Percentiles rank a stretch among this genome's conserved stretches.
Conservation (phyloP, 2,329 filamentous ascomycete genomes). For the Corniculantispora saksenae region DNA sequence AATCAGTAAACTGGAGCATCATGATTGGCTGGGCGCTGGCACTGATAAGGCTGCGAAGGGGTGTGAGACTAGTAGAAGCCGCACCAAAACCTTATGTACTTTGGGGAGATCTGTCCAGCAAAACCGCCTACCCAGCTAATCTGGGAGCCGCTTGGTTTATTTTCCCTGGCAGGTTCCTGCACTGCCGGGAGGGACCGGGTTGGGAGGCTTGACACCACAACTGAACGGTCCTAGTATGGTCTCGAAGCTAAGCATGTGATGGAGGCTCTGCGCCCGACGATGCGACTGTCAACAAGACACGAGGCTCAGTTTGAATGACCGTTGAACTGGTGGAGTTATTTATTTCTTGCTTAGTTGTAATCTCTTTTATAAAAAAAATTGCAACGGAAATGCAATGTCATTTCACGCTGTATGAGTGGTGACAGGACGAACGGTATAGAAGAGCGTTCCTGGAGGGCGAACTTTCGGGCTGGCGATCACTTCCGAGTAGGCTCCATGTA, state of each 20-base stretch:
- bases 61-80: conserved; percentile 6
- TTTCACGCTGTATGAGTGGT: neutral
- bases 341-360: neutral
- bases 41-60: conserved; percentile 21
- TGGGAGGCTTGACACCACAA: neutral
- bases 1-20: conserved; percentile 5
- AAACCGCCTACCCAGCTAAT: neutral
- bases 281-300: neutral
- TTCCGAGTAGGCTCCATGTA: neutral
- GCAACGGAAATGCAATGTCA: neutral
- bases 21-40: conserved; percentile 18
- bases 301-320: neutral
- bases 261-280: conserved; percentile 1
- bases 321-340: neutral
- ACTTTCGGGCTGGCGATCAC: neutral
- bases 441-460: neutral
- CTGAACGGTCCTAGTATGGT: neutral
- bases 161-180: neutral
- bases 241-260: conserved; percentile 8
- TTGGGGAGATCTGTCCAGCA: conserved; percentile 2
- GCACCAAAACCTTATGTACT: neutral
- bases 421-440: neutral
- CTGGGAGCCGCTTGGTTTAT: neutral
- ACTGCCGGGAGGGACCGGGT: conserved; percentile 17
- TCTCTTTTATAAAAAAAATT: neutral